A percentile compares a stretch with the other conserved stretches of the same genome.
phyloP scores from a whole-genome alignment of 768 basidiomycete species.

The Crepidotus variabilis region DNA sequence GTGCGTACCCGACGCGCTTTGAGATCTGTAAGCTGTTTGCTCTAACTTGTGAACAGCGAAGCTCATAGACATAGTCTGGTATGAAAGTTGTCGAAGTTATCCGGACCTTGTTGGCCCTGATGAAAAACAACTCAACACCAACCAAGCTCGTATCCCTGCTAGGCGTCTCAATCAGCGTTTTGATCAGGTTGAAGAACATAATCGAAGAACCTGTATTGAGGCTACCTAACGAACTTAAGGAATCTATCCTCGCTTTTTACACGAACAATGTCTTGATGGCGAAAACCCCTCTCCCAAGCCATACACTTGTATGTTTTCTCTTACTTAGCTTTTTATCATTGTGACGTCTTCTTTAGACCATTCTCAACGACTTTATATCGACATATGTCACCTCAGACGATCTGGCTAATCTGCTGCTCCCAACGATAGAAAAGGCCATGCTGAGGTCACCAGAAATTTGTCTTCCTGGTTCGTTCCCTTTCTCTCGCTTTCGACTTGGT shows the following conservation, averaged over 20 bases:
- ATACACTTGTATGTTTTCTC: slow-evolving; percentile 48
- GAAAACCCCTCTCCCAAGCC: slow-evolving; percentile 54
- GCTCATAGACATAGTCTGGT: slow-evolving; percentile 27
- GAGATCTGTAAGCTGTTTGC: slow-evolving; percentile 46
- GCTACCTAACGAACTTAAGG: slow-evolving; percentile 46
- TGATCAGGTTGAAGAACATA: slow-evolving; percentile 60
- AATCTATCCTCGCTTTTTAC: slow-evolving; percentile 58
- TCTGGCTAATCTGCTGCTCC: slow-evolving; percentile 53
- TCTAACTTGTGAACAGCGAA: slow-evolving; percentile 2
- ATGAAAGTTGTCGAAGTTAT: slow-evolving; percentile 48
- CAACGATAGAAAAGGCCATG: slow-evolving; percentile 75
- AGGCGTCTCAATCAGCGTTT: slow-evolving; percentile 67
- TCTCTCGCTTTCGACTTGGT: not conserved
- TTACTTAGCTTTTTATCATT: not conserved
- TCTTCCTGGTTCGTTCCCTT: slow-evolving; percentile 44
- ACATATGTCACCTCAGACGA: slow-evolving; percentile 48
- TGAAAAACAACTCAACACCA: slow-evolving; percentile 45
- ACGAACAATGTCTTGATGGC: slow-evolving; percentile 61
- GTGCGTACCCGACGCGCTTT: slow-evolving; percentile 64
- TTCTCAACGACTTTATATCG: slow-evolving; percentile 59
- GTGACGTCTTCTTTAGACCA: slow-evolving; percentile 29
- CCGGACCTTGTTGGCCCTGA: slow-evolving; percentile 43
- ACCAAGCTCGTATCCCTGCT: slow-evolving; percentile 47
- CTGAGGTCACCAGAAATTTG: slow-evolving; percentile 80
- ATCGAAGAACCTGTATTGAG: slow-evolving; percentile 37